A percentile compares a stretch with the other conserved stretches of the same genome.
These are phyloP conservation scores for Monosporozyma servazzii DNA, from an alignment of 805 yeast species.

Conservation along the genomic window DNA sequence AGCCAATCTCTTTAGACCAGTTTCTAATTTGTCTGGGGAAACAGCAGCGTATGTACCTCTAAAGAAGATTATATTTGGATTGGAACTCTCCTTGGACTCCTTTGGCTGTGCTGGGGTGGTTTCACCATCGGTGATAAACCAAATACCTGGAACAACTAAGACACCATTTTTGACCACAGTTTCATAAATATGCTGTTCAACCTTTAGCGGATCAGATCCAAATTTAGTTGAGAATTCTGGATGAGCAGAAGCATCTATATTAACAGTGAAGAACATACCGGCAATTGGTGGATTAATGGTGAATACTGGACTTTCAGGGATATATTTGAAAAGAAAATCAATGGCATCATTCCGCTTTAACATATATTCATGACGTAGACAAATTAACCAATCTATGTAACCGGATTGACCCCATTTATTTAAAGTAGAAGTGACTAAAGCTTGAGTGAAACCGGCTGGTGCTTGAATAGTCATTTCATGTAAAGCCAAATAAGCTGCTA, in stretches of 20 bases:
- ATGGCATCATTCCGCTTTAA: constrained; percentile 80
- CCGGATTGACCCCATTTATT: constrained; percentile 87
- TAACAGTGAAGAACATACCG: constrained; percentile 78
- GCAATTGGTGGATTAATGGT: constrained; percentile 57
- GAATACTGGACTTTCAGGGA: constrained; percentile 30
- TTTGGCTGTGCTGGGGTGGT: constrained; percentile 50
- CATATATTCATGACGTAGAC: constrained; percentile 75
- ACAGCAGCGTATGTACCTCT: constrained; percentile 89
- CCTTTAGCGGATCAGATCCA: constrained; percentile 49
- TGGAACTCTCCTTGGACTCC: constrained; percentile 34
- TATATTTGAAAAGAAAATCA: constrained; percentile 55
- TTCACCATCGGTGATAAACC: constrained; percentile 57
- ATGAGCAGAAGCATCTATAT: constrained; percentile 68
- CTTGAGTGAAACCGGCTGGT: constrained; percentile 72
- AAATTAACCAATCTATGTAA: constrained; percentile 81
- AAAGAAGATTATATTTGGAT: constrained; percentile 49
- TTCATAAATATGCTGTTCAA: constrained; percentile 58
- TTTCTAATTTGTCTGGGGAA: constrained; percentile 50
- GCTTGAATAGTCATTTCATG: constrained; percentile 78
- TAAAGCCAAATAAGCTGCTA: constrained; percentile 59
- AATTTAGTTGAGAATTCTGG: constrained; percentile 58
- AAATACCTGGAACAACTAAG: constrained; percentile 73
- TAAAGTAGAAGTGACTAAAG: constrained; percentile 60
- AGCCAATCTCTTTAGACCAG: constrained; percentile 62
- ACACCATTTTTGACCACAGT: constrained; percentile 50